These are phyloP conservation scores for Coprinopsis strossmayeri DNA, from an alignment of 768 basidiomycete species.

Conservation along the genomic window DNA sequence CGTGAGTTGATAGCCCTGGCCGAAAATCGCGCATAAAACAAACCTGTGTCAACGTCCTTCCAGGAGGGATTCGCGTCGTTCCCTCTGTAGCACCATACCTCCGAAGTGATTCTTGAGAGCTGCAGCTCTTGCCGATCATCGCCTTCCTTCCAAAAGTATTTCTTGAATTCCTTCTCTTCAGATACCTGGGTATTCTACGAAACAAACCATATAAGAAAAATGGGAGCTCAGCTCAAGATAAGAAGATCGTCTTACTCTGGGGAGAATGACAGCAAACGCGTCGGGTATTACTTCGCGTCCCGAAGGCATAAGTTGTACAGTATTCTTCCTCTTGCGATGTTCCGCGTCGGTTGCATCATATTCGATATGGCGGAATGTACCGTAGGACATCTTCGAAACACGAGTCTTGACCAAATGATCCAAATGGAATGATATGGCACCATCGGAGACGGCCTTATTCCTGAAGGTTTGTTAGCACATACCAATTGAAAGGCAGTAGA, in stretches of 20 bases:
- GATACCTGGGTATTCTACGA: constrained; percentile 36
- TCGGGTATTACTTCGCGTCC: constrained; percentile 33
- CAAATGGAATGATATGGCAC: constrained; percentile 36
- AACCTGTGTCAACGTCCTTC: constrained; percentile 7
- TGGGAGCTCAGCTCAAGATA: too few species aligned
- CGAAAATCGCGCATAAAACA: neutral
- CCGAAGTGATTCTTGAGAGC: constrained; percentile 4
- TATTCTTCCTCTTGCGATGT: constrained; percentile 13
- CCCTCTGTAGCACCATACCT: constrained; percentile 11
- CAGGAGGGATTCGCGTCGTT: constrained; percentile 2
- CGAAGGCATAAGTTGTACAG: constrained; percentile 21
- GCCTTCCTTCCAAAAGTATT: constrained; percentile 8
- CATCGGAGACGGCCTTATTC: constrained; percentile 41
- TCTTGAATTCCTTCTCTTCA: constrained; percentile 35
- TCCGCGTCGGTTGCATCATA: constrained; percentile 31
- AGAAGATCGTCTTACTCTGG: constrained; percentile 24
- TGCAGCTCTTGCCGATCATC: neutral
- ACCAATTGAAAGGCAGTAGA: neutral
- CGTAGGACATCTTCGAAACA: constrained; percentile 43
- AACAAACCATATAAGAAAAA: neutral
- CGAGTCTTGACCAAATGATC: constrained; percentile 35
- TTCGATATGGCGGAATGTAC: constrained; percentile 29
- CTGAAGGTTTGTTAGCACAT: constrained; percentile 16
- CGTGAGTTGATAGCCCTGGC: neutral
- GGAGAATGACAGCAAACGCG: constrained; percentile 36